A percentile compares a stretch with the other conserved stretches of the same genome.
These are phyloP conservation scores for Nigrospora sphaerica DNA, from an alignment of 2,329 filamentous ascomycete species.

Conservation along the genomic window DNA sequence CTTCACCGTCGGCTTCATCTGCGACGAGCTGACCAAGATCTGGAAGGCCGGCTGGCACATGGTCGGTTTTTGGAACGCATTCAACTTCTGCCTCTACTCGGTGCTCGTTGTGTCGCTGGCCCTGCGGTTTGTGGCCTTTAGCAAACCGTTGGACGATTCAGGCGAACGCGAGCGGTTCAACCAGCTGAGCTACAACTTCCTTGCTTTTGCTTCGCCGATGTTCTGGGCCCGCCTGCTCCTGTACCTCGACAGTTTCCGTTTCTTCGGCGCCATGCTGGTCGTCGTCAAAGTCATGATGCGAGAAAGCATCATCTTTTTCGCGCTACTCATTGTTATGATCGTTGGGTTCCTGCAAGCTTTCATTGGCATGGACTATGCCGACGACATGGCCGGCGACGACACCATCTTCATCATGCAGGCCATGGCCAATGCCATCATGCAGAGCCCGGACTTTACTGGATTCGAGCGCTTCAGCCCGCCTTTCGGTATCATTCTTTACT, in stretches of 20 bases:
- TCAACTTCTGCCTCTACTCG: slow-evolving; percentile 78
- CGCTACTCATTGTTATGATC: slow-evolving; percentile 75
- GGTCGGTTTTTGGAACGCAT: slow-evolving; percentile 93
- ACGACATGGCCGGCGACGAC: slow-evolving; percentile 63
- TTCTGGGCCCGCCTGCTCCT: slow-evolving; percentile 92
- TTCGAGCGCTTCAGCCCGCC: slow-evolving; percentile 90
- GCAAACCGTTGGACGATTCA: slow-evolving; percentile 42
- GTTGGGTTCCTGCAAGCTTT: slow-evolving; percentile 90
- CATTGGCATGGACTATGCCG: slow-evolving; percentile 79
- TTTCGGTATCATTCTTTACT: slow-evolving; percentile 92
- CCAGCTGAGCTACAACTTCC: slow-evolving; percentile 82
- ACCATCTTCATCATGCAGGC: slow-evolving; percentile 68
- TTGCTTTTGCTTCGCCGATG: slow-evolving; percentile 90
- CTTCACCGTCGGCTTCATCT: slow-evolving; percentile 87
- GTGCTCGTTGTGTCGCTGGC: slow-evolving; percentile 73
- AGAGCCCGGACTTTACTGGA: slow-evolving; percentile 78
- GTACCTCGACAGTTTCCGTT: slow-evolving; percentile 87
- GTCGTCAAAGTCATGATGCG: slow-evolving; percentile 95
- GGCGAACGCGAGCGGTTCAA: slow-evolving; percentile 60
- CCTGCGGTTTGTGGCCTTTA: slow-evolving; percentile 70
- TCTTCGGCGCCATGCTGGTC: slow-evolving; percentile 97
- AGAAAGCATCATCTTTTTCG: slow-evolving; percentile 93
- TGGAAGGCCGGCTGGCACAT: slow-evolving; percentile 93
- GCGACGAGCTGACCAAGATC: slow-evolving; percentile 80
- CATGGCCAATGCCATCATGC: slow-evolving; percentile 88